A percentile compares a stretch with the other conserved stretches of the same genome.
phyloP scores from a whole-genome alignment of 1,284 basidiomycete species.

The Rhodotorula sp. region DNA sequence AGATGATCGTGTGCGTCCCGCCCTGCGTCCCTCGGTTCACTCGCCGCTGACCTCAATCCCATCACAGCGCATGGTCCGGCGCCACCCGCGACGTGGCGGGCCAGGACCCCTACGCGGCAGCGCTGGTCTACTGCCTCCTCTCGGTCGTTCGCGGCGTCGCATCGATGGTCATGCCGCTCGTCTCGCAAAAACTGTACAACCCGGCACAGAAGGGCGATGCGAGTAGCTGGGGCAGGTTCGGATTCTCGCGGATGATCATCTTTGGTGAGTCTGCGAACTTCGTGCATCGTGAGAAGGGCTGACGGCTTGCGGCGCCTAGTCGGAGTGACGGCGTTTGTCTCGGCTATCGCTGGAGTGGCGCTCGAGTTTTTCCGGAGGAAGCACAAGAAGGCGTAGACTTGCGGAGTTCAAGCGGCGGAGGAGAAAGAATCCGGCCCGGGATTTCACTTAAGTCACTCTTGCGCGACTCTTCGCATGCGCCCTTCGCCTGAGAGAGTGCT shows the following conservation, averaged over 20 bases:
- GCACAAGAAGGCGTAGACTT: not conserved
- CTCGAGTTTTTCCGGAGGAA: not conserved
- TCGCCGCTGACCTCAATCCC: too few relatives aligned
- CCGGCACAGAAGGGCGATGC: not conserved
- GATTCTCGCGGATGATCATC: not conserved
- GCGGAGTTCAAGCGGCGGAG: too few relatives aligned
- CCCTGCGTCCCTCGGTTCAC: not conserved
- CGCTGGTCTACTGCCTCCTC: not conserved
- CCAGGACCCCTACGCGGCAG: not conserved
- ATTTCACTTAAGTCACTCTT: too few relatives aligned
- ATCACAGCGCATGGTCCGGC: not conserved
- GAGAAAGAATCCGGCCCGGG: too few relatives aligned
- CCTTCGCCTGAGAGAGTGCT: too few relatives aligned
- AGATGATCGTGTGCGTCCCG: not conserved
- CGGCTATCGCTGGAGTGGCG: not conserved
- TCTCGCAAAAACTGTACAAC: constrained; percentile 7
- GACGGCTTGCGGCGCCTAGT: not conserved
- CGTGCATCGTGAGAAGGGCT: not conserved
- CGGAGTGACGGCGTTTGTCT: not conserved
- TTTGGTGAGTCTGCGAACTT: not conserved
- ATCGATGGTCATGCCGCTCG: constrained; percentile 1
- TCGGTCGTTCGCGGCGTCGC: constrained; percentile 21
- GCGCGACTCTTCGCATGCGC: too few relatives aligned
- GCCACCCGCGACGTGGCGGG: not conserved
- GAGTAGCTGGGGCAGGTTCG: not conserved